Conservation (phyloP, 768 basidiomycete species). For the Trichaptum fuscoviolaceum region DNA sequence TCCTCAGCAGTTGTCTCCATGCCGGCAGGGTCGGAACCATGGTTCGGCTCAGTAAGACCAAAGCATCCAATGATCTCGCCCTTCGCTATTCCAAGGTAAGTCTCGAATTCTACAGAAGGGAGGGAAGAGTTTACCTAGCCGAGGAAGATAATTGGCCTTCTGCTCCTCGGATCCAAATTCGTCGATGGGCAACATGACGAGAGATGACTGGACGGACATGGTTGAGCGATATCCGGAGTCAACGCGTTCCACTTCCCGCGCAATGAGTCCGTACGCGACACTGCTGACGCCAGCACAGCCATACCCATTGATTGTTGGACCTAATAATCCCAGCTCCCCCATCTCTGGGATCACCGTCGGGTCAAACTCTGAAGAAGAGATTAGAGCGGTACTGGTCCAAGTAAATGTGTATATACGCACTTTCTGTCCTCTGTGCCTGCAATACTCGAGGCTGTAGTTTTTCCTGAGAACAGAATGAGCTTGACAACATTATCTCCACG, state of each 20-base stretch:
- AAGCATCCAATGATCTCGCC: slow-evolving; percentile 92
- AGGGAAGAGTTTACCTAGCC: slow-evolving; percentile 46
- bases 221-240: slow-evolving; percentile 97
- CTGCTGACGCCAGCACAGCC: slow-evolving; percentile 89
- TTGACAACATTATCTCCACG: not conserved
- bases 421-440: slow-evolving; percentile 83
- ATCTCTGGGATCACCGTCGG: slow-evolving; percentile 76
- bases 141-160: slow-evolving; percentile 86
- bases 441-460: slow-evolving; percentile 83
- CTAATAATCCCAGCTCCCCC: slow-evolving; percentile 87
- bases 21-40: slow-evolving; percentile 95
- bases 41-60: slow-evolving; percentile 93
- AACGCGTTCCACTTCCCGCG: slow-evolving; percentile 88
- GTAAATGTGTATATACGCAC: slow-evolving; percentile 33
- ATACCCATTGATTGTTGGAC: slow-evolving; percentile 89
- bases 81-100: slow-evolving; percentile 43
- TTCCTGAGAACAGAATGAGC: slow-evolving; percentile 43
- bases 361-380: slow-evolving; percentile 59
- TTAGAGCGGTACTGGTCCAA: not conserved
- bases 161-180: slow-evolving; percentile 87
- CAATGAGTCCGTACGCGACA: slow-evolving; percentile 92
- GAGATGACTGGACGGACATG: slow-evolving; percentile 90
- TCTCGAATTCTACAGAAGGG: not conserved
- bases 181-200: slow-evolving; percentile 93
- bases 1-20: slow-evolving; percentile 94